These are phyloP conservation scores for Chaetomium sp. DNA, from an alignment of 2,329 filamentous ascomycete species.

Conservation along the genomic window DNA sequence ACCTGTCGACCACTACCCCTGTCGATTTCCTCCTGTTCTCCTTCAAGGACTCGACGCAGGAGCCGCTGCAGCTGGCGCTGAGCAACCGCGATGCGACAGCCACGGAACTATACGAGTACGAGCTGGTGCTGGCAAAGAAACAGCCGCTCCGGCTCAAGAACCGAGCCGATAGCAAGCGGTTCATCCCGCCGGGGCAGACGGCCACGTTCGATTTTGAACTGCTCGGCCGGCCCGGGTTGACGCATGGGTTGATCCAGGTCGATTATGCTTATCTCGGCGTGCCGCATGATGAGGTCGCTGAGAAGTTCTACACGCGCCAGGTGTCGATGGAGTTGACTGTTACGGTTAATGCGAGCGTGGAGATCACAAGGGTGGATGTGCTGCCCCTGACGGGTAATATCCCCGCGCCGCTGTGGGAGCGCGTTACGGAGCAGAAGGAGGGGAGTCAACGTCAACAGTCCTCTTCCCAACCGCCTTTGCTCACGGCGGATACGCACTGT, in stretches of 20 bases:
- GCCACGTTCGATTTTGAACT: conserved; percentile 77
- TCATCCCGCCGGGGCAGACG: conserved; percentile 61
- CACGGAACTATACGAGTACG: conserved; percentile 78
- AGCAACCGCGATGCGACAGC: conserved; percentile 69
- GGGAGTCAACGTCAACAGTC: conserved; percentile 19
- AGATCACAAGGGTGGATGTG: conserved; percentile 73
- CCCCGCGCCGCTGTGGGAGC: conserved; percentile 53
- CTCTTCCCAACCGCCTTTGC: conserved; percentile 28
- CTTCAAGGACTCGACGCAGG: conserved; percentile 82
- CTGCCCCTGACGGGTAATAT: conserved; percentile 65
- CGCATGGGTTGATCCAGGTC: conserved; percentile 70
- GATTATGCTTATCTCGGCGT: conserved; percentile 80
- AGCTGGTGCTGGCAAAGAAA: conserved; percentile 68
- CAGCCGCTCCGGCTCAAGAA: conserved; percentile 57
- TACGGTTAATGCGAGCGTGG: conserved; percentile 87
- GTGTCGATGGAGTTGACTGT: conserved; percentile 74
- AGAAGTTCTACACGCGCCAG: conserved; percentile 77
- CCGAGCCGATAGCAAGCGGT: conserved; percentile 45
- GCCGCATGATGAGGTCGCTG: conserved; percentile 58
- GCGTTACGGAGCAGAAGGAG: conserved; percentile 27
- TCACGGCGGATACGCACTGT: conserved; percentile 59
- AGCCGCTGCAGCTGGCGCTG: conserved; percentile 67
- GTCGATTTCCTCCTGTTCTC: conserved; percentile 83
- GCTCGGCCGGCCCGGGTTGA: conserved; percentile 77
- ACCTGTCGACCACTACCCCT: conserved; percentile 62